Percentiles rank a stretch among this genome's conserved stretches.
Conservation (phyloP, 2,329 filamentous ascomycete species). For the Zymoseptoria crescenta region DNA sequence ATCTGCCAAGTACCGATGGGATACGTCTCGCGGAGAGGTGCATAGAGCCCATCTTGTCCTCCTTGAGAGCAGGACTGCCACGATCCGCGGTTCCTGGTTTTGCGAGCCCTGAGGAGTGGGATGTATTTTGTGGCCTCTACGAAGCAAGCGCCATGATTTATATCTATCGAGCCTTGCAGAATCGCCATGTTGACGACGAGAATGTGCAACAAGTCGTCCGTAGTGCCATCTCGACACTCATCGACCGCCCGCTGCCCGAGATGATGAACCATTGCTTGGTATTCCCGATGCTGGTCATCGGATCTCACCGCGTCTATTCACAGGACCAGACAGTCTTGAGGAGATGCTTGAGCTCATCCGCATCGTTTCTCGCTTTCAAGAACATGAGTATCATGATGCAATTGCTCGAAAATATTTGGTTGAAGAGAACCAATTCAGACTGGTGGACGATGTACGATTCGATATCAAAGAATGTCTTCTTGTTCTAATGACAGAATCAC, state of each 20-base stretch:
- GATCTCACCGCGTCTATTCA: slow-evolving; percentile 2
- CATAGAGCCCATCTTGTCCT: neutral
- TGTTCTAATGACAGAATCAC: slow-evolving; percentile 1
- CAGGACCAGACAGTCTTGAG: neutral
- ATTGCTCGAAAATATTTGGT: slow-evolving; percentile 4
- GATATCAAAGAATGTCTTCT: slow-evolving; percentile 4
- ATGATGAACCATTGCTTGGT: slow-evolving; percentile 7
- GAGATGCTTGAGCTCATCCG: neutral
- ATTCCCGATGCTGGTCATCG: slow-evolving; percentile 5
- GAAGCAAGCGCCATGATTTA: neutral
- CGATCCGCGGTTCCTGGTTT: neutral
- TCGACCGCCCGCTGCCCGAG: slow-evolving; percentile 2
- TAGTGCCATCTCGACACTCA: slow-evolving; percentile 5
- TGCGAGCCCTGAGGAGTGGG: neutral
- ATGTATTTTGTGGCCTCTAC: neutral
- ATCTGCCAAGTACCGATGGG: slow-evolving; percentile 1
- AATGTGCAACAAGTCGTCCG: slow-evolving; percentile 5
- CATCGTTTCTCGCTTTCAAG: slow-evolving; percentile 6
- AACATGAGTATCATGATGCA: slow-evolving; percentile 2
- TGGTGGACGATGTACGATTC: slow-evolving; percentile 8
- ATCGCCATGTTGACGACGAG: slow-evolving; percentile 4
- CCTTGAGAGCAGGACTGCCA: slow-evolving; percentile 41
- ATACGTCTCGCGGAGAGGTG: slow-evolving; percentile 2
- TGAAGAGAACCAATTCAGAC: neutral
- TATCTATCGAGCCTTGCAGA: neutral